Evolutionary conservation across 805 yeast genomes (phyloP), one percentile per base, ranked within the genome.

Genomic region (Priceomyces medius): DNA sequence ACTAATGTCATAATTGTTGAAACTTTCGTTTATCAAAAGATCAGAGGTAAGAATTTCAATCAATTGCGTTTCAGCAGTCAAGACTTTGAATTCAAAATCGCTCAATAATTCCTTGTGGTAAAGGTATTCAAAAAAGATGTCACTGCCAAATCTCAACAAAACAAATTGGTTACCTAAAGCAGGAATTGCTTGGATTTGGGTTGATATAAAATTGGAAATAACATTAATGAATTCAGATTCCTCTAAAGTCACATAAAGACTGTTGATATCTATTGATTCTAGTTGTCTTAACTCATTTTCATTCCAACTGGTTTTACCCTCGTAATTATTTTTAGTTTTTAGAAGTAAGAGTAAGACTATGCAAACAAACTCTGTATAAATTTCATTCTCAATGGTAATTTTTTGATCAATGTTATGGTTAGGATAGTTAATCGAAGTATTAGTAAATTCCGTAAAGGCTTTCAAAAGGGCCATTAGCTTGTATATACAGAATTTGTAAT

Each of bases 91-190:
- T 38, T 70, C 74, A 12, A 39, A 43, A 44, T 68, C 73, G 10
- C 56, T 45, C 12, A 70, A 53, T 17, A 68, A 49, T 35, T 62
- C 69, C 1, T 54, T 53, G 35, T 63, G 59, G 54, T 59, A 68
- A 20, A 70, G 54, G 43, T 69, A 70, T 50, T 68, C 73, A 44
- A 70, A 70, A 20, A 70, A 49, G 7, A 66, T 63, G 46, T 70
- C 74, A 47, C 74, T 60, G 29, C 59, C 49, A 45, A 70, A 65
- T 44, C 67, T 67, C 23, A 70, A 46, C 4, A 68, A 41, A 7
- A 65, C 63, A 47, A 53, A 68, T 6, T 66, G 52, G 4, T 63
- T 45, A 13, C 53, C 50, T 12, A 56, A 34, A 12, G 39, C 19
- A 23, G 54, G 49, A 2, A 55, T 43, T 3, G 48, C 38, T 5